These are phyloP conservation scores for Paraglomus occultum DNA, from an alignment of 192 early-diverging fungal species.

Conservation along the genomic window DNA sequence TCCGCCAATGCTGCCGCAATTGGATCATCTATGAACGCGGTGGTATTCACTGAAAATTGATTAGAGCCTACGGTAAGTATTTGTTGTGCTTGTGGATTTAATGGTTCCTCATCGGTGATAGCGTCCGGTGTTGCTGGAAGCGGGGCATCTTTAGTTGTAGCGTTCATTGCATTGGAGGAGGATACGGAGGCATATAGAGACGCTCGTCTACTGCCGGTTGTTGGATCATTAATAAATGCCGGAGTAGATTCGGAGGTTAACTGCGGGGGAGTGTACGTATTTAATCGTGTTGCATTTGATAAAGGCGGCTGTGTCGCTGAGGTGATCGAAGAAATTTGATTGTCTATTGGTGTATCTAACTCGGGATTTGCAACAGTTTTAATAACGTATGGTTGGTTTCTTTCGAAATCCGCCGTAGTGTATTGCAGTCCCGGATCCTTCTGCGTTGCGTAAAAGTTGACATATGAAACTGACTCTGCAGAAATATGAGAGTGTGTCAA, in stretches of 20 bases:
- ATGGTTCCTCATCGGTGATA: conserved; percentile 29
- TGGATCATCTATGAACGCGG: not conserved
- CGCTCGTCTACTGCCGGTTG: not conserved
- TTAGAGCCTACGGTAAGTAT: conserved; percentile 43
- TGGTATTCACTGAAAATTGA: conserved; percentile 38
- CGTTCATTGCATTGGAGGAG: not conserved
- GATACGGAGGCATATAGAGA: not conserved
- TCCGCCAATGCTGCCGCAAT: conserved; percentile 7
- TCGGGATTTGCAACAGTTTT: not conserved
- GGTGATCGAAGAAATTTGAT: not conserved
- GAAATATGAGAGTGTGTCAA: not conserved
- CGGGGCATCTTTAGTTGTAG: not conserved
- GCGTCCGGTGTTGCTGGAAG: not conserved
- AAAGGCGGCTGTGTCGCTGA: not conserved
- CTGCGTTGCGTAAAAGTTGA: conserved; percentile 10
- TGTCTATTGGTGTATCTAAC: not conserved
- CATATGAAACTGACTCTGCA: conserved; percentile 4
- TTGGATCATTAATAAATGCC: not conserved
- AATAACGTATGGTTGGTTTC: not conserved
- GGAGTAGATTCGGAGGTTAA: not conserved
- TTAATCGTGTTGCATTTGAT: not conserved
- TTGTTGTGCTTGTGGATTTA: conserved; percentile 39
- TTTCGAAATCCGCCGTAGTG: conserved; percentile 8
- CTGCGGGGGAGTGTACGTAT: not conserved
- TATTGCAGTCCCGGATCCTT: conserved; percentile 5